These are phyloP conservation scores for Pluteus cervinus DNA, from an alignment of 768 basidiomycete species.

Conservation along the genomic window DNA sequence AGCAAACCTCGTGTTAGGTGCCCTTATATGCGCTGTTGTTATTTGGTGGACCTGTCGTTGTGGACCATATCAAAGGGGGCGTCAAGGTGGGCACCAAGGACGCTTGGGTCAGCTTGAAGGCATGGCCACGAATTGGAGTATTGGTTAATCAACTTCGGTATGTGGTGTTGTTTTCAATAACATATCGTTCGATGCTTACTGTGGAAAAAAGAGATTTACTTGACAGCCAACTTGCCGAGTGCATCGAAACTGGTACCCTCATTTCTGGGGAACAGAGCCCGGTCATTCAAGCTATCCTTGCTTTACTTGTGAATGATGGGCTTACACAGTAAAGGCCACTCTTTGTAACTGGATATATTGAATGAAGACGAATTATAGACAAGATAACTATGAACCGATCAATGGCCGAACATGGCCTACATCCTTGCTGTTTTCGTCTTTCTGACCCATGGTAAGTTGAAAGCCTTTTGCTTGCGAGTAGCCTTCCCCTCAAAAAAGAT, in stretches of 20 bases:
- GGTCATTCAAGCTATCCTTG: slow-evolving; percentile 37
- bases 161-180: slow-evolving; percentile 10
- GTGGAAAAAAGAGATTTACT: slow-evolving; percentile 48
- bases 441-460: too few relatives aligned
- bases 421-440: too few relatives aligned
- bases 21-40: slow-evolving; percentile 82
- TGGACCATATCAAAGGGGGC: slow-evolving; percentile 80
- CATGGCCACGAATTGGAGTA: slow-evolving; percentile 88
- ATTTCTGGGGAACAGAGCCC: slow-evolving; percentile 42
- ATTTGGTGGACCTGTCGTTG: slow-evolving; percentile 74
- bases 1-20: slow-evolving; percentile 37
- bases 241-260: slow-evolving; percentile 57
- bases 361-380: too few relatives aligned
- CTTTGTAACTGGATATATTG: too few relatives aligned
- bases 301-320: slow-evolving; percentile 25
- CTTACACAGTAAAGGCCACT: slow-evolving; percentile 21
- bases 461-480: too few relatives aligned
- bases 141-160: slow-evolving; percentile 83
- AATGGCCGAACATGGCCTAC: too few relatives aligned
- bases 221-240: slow-evolving; percentile 57
- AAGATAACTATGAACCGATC: too few relatives aligned
- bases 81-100: slow-evolving; percentile 54
- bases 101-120: slow-evolving; percentile 54
- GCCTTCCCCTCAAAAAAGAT: too few relatives aligned
- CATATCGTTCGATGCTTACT: not conserved